phyloP scores from a whole-genome alignment of 805 yeast species.

The Starmerella bombi region DNA sequence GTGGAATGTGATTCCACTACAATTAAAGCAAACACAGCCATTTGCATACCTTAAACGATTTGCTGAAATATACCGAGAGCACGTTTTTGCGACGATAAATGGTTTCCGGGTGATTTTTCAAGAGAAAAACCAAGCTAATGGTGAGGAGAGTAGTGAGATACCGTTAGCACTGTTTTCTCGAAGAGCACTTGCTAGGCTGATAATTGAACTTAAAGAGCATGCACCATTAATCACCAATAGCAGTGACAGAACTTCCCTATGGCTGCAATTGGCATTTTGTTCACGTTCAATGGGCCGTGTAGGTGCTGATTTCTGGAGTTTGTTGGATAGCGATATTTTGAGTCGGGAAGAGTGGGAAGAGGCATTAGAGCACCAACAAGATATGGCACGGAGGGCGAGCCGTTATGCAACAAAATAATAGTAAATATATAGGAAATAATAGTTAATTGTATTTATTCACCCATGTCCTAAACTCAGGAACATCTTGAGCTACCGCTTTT shows the following conservation, averaged over 20 bases:
- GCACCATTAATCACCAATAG: constrained; percentile 25
- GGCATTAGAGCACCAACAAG: constrained; percentile 35
- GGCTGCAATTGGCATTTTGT: constrained; percentile 75
- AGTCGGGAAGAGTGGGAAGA: constrained; percentile 33
- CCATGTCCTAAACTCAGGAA: constrained; percentile 26
- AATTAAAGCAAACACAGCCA: constrained; percentile 40
- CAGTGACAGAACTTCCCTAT: constrained; percentile 28
- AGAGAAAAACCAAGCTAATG: constrained; percentile 17
- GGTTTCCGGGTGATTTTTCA: constrained; percentile 53
- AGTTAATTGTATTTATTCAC: too few relatives aligned
- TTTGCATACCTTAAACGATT: constrained; percentile 61
- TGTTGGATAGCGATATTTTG: constrained; percentile 19
- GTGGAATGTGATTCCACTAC: constrained; percentile 26
- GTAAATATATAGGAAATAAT: too few relatives aligned
- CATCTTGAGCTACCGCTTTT: constrained; percentile 28
- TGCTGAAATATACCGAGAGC: constrained; percentile 76
- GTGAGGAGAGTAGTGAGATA: background rate
- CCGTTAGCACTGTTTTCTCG: constrained; percentile 23
- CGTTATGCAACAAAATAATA: background rate
- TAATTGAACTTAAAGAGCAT: constrained; percentile 15
- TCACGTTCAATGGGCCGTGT: constrained; percentile 70
- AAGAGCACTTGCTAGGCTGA: constrained; percentile 20
- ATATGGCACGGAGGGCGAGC: constrained; percentile 17
- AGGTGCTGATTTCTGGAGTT: constrained; percentile 53
- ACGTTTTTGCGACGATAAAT: constrained; percentile 58